Evolutionary conservation across 257 asterid species (phyloP).

Genomic region (Nicotiana otophora): DNA sequence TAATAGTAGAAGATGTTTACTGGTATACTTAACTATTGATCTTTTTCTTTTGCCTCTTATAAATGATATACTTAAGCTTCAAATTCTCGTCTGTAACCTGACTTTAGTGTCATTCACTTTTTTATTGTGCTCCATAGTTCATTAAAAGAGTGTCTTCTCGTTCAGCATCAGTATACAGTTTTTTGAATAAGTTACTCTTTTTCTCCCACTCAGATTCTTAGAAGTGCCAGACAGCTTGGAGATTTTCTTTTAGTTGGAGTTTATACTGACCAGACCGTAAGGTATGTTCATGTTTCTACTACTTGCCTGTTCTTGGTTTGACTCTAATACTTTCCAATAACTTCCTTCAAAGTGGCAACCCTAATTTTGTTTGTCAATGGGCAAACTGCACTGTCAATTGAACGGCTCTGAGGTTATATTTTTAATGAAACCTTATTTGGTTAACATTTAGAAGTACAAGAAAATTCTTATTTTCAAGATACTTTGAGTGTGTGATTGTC

Average conservation of each 20-base stretch:
- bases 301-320: background rate
- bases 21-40: background rate
- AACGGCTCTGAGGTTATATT: background rate
- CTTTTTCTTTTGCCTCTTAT: background rate
- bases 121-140: background rate
- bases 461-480: background rate
- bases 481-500: background rate
- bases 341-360: background rate
- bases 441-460: background rate
- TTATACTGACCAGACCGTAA: constrained; percentile 63
- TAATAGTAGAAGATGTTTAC: background rate
- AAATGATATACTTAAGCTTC: background rate
- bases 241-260: constrained; percentile 93
- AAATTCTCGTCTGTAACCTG: background rate
- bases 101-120: background rate
- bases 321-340: background rate
- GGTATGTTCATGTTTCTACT: constrained; percentile 36
- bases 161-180: background rate
- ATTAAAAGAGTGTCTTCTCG: background rate
- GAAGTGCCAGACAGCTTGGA: constrained; percentile 76
- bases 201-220: constrained; percentile 60
- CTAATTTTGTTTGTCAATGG: background rate
- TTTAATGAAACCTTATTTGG: background rate
- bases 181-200: background rate
- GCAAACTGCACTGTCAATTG: background rate